Conservation (phyloP, 1,284 basidiomycete species). For the Cryptococcus sp. region DNA sequence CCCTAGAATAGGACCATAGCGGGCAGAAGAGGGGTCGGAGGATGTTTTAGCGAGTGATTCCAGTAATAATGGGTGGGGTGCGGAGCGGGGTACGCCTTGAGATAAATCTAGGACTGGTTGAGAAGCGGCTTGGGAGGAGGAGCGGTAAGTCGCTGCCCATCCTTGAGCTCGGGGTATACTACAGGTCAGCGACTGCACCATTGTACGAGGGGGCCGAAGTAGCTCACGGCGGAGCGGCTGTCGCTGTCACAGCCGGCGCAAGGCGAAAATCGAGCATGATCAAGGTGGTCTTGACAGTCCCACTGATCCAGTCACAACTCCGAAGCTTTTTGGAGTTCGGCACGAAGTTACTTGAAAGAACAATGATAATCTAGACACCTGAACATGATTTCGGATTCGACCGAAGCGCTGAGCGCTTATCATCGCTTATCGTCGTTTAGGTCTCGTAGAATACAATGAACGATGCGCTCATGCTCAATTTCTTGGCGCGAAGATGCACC, state of each 20-base stretch:
- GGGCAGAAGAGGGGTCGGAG: constrained; percentile 51
- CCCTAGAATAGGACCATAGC: constrained; percentile 67
- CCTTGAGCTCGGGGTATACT: constrained; percentile 66
- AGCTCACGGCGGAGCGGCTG: constrained; percentile 31
- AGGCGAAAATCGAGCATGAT: constrained; percentile 4
- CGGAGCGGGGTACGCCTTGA: constrained; percentile 63
- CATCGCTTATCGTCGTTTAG: no score
- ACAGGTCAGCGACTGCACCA: neutral
- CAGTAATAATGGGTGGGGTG: constrained; percentile 59
- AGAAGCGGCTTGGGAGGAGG: constrained; percentile 26
- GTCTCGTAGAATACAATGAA: no score
- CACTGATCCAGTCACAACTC: no score
- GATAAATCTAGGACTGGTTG: constrained; percentile 67
- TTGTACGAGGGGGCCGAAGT: neutral
- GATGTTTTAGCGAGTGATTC: constrained; percentile 54
- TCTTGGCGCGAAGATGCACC: no score
- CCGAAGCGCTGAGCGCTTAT: no score
- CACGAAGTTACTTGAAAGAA: no score
- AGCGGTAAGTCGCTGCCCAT: constrained; percentile 58
- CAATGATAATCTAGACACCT: no score
- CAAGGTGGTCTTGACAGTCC: neutral
- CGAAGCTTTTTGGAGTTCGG: no score
- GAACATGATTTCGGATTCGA: no score
- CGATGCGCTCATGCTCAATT: no score
- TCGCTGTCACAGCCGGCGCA: constrained; percentile 30